These are phyloP conservation scores for Yarrowia divulgata DNA, from an alignment of 805 yeast genomes.

Conservation along the genomic window DNA sequence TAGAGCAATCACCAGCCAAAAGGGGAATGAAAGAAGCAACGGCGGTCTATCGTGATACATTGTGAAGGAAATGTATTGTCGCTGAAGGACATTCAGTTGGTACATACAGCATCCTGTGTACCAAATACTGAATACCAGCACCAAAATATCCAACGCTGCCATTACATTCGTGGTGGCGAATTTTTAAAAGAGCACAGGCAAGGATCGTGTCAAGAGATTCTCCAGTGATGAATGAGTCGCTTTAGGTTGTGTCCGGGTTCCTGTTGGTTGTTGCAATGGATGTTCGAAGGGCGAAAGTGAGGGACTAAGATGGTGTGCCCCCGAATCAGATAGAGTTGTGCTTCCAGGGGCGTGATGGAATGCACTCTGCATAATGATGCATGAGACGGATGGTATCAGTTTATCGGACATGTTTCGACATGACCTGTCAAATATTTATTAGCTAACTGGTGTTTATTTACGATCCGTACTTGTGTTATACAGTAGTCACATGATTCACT, in stretches of 20 bases:
- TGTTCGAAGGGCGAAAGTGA: neutral
- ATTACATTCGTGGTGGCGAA: constrained; percentile 26
- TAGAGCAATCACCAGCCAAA: constrained; percentile 30
- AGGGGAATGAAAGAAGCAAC: constrained; percentile 11
- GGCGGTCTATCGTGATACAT: constrained; percentile 33
- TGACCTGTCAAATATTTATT: too few species aligned
- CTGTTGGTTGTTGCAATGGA: neutral
- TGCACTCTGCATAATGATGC: constrained; percentile 16
- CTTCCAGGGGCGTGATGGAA: constrained; percentile 17
- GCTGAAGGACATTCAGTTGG: constrained; percentile 30
- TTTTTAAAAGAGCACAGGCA: neutral
- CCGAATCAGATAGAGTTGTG: constrained; percentile 21
- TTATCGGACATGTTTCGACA: neutral
- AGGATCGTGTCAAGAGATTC: neutral
- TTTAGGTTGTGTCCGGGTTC: neutral
- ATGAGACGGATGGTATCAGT: neutral
- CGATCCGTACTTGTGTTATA: neutral
- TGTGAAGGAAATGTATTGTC: constrained; percentile 33
- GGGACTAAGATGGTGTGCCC: constrained; percentile 3
- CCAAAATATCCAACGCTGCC: constrained; percentile 25
- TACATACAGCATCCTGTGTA: constrained; percentile 34
- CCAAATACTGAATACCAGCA: constrained; percentile 23
- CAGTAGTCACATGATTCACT: too few species aligned
- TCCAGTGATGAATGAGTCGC: neutral
- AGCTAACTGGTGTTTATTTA: too few species aligned